Base-by-base conservation (phyloP, 768 basidiomycete species). In the Leccinum subgranulosum region DNA sequence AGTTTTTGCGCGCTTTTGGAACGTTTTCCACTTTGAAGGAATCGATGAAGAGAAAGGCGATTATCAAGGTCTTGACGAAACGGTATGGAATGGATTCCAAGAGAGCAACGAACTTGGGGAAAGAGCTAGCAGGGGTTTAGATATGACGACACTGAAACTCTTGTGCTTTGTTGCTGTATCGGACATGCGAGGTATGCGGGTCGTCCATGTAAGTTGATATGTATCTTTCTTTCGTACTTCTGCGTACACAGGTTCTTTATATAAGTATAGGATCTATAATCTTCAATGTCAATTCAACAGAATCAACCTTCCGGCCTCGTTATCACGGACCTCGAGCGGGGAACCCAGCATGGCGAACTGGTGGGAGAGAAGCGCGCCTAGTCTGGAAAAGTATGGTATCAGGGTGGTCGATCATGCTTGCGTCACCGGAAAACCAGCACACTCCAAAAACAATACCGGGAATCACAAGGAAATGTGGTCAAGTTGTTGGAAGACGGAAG, bases 321-420 rank as follows among this genome's bases (percentile, higher is more conserved):
- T 25, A 59, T 80, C 46, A 80, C 77, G 3, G 74, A 79, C 25
- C 69, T 80, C 5, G 78, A 77, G 55, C 62, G 25, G 70, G 29
- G 74, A 75, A 45, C 7, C 45, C 4, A 14, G 49, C 14, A 75
- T 76, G 74, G 74, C 76, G 28, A 28, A 50, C 5, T 75, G 75
- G 75, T 75, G 75, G 73, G 50, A 29, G 12, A 58, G 68, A 48
- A 74, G 75, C 25, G 6, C 43, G 36, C 52, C 45, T 0, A 61
- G 59, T 39, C 63, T 75, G 9, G 57, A 60, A 1, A 64, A 57
- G 25, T 65, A 69, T 14, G 64, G 68, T 12, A 69, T 75, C 61
- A 55, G 57, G 6, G 64, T 64, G 36, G 63, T 60, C 0, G 70
- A 59, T 11, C 73, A 75, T 34, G 75, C 75, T 21, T 75, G 74